phyloP scores from a whole-genome alignment of 2,329 filamentous ascomycete species.

The Zymoseptoria ardabiliae region DNA sequence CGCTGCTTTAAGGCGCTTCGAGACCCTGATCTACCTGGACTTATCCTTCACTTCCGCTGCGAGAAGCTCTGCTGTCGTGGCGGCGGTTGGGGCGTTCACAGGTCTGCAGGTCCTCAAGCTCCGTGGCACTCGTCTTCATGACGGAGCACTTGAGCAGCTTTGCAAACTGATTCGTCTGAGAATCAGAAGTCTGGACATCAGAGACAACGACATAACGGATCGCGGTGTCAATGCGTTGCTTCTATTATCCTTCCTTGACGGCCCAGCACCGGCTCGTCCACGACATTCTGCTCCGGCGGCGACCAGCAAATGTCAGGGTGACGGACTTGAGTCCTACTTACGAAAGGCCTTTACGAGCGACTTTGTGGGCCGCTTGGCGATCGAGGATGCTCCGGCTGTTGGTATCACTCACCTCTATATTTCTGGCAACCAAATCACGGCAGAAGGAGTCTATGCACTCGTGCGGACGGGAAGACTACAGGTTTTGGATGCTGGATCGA shows the following conservation, averaged over 20 bases:
- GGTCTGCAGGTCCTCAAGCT: constrained; percentile 52
- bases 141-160: constrained; percentile 46
- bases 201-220: constrained; percentile 52
- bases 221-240: constrained; percentile 46
- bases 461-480: constrained; percentile 46
- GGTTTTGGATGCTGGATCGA: constrained; percentile 49
- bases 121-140: constrained; percentile 46
- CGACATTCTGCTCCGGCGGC: constrained; percentile 28
- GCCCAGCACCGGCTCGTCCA: constrained; percentile 5
- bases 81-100: constrained; percentile 39
- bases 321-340: constrained; percentile 47
- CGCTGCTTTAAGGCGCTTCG: constrained; percentile 46
- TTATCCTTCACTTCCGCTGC: constrained; percentile 42
- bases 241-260: constrained; percentile 40
- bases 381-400: constrained; percentile 47
- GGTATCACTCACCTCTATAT: constrained; percentile 57
- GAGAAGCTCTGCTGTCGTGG: constrained; percentile 36
- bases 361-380: constrained; percentile 46
- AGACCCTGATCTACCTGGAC: constrained; percentile 51
- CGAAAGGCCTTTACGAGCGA: constrained; percentile 42
- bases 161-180: constrained; percentile 45
- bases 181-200: constrained; percentile 50
- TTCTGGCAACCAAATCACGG: constrained; percentile 48
- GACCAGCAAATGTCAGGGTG: constrained; percentile 35
- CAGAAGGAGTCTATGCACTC: constrained; percentile 49